Base-by-base conservation (phyloP, 2,329 filamentous ascomycete genomes). In the Epichloe aotearoae region DNA sequence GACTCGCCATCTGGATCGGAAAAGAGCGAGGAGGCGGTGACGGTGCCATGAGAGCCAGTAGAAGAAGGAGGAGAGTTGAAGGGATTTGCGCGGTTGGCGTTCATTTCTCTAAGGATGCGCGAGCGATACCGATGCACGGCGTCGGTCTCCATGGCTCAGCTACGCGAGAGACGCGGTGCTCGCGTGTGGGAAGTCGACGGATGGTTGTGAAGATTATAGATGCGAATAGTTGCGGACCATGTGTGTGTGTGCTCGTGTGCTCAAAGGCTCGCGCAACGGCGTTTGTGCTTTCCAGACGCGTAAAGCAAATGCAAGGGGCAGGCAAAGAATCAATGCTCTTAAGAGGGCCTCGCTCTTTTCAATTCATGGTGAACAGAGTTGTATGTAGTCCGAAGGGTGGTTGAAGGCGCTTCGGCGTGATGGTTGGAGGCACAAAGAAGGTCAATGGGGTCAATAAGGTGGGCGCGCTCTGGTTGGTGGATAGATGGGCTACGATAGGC, bases 1-100 rank as follows among this genome's bases (percentile, higher is more conserved):
- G 74, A 76, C 61, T 79, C 76, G 61, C 70, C 73, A 53, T 77
- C 74, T 38, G 72, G 73, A 51, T 72, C 71, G 51, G 74, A 72
- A 53, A 76, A 75, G 57, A 79, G 65, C 41, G 75, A 73, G 38
- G 75, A 76, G 48, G 72, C 60, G 44, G 75, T 79, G 55, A 79
- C 69, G 54, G 75, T 77, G 61, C 76, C 75, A 63, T 78, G 75
- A 49, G 74, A 76, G 50, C 75, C 76, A 33, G 76, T 79, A 6
- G 76, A 79, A 6, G 76, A 77, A 19, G 76, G 75, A 5, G 76
- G 76, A 19, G 76, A 79, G 64, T 76, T 76, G 66, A 77, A 79
- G 5, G 76, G 75, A 61, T 79, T 76, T 53, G 75, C 69, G 62
- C 71, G 69, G 63, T 74, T 71, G 55, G 71, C 66, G 46, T 73